These are phyloP conservation scores for Stentor coeruleus DNA, from an alignment of 73 alveolate genomes.

Conservation along the genomic window DNA sequence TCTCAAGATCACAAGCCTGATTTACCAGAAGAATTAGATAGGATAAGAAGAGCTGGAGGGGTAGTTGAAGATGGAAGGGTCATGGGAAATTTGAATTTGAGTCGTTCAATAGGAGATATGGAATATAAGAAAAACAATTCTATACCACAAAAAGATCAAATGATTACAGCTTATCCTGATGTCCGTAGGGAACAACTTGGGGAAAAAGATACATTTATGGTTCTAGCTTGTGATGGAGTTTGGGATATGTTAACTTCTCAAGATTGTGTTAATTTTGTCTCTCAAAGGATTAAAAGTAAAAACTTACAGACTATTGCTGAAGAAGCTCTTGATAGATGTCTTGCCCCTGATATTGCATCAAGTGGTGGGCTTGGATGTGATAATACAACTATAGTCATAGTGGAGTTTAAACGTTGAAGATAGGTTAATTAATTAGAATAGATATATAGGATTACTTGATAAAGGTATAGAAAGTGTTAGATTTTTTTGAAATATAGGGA, in stretches of 20 bases:
- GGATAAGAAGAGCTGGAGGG: slow-evolving; percentile 82
- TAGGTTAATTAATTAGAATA: too few relatives aligned
- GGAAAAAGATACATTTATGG: slow-evolving; percentile 49
- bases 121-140: slow-evolving; percentile 84
- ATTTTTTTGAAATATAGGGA: too few relatives aligned
- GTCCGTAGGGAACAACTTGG: slow-evolving; percentile 42
- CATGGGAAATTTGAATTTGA: slow-evolving; percentile 66
- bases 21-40: slow-evolving; percentile 57
- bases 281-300: not conserved
- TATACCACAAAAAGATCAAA: slow-evolving; percentile 81
- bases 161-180: slow-evolving; percentile 86
- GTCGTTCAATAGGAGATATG: slow-evolving; percentile 91
- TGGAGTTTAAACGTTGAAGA: slow-evolving; percentile 45
- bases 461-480: too few relatives aligned
- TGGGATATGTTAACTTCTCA: slow-evolving; percentile 42
- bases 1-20: slow-evolving; percentile 91
- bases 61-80: slow-evolving; percentile 70
- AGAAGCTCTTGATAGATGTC: slow-evolving; percentile 62
- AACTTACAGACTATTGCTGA: slow-evolving; percentile 50
- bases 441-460: too few relatives aligned
- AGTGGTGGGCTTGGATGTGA: slow-evolving; percentile 80
- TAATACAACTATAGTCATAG: slow-evolving; percentile 74
- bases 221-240: slow-evolving; percentile 58
- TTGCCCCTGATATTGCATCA: slow-evolving; percentile 60
- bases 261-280: slow-evolving; percentile 32